These are phyloP conservation scores for Nakazawaea laoshanensis DNA, from an alignment of 805 yeast species.

Conservation along the genomic window DNA sequence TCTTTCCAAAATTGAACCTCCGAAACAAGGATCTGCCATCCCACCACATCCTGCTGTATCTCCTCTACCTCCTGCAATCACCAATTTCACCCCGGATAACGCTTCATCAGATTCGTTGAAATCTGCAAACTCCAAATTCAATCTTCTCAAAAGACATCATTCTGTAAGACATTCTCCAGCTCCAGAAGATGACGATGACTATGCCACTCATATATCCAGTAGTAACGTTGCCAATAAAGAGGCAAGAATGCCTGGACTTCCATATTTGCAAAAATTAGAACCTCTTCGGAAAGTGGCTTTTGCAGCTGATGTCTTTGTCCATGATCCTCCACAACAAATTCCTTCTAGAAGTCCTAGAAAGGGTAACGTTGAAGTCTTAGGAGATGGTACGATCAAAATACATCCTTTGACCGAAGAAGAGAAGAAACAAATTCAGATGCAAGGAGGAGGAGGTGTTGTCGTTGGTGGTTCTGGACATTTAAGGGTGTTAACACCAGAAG, in stretches of 20 bases:
- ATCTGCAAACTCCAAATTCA: not conserved
- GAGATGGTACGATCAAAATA: conserved; percentile 24
- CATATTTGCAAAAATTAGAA: conserved; percentile 17
- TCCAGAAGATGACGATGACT: conserved; percentile 9
- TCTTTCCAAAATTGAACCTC: not conserved
- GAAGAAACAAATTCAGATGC: conserved; percentile 11
- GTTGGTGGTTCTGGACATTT: conserved; percentile 74
- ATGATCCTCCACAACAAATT: conserved; percentile 91
- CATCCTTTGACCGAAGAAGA: conserved; percentile 24
- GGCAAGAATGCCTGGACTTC: conserved; percentile 19
- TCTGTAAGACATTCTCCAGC: too few species aligned
- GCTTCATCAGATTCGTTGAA: conserved; percentile 9
- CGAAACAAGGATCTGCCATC: conserved; percentile 24
- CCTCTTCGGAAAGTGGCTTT: conserved; percentile 63
- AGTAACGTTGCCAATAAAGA: conserved; percentile 9
- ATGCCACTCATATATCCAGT: conserved; percentile 9
- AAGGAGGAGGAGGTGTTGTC: conserved; percentile 58
- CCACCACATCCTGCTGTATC: conserved; percentile 44
- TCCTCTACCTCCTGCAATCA: conserved; percentile 39
- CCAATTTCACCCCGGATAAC: conserved; percentile 12
- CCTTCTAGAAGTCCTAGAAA: conserved; percentile 77
- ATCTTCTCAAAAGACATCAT: conserved; percentile 2
- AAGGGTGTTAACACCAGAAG: conserved; percentile 23
- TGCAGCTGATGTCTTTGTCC: conserved; percentile 61
- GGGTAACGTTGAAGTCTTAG: conserved; percentile 53